Conservation (phyloP, 345 rosid species). For the Garcia nutans region DNA sequence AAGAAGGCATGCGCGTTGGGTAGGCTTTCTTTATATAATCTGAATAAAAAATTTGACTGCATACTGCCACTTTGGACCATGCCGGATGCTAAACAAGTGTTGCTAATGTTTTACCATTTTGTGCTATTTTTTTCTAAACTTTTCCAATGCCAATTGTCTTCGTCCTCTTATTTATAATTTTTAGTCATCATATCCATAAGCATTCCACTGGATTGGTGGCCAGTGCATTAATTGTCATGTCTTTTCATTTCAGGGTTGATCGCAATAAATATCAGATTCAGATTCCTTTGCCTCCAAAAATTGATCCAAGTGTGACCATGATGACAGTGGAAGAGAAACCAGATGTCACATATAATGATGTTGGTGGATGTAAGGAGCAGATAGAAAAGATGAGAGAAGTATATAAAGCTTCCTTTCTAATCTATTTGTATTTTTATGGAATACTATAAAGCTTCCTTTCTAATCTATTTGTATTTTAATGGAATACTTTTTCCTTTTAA, state of each 20-base stretch:
- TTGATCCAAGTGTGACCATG: conserved; percentile 99
- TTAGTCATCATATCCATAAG: not conserved
- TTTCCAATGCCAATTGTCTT: not conserved
- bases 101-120: not conserved
- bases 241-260: conserved; percentile 63
- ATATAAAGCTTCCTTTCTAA: conserved; percentile 17
- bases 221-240: not conserved
- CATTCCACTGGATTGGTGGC: not conserved
- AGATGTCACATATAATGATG: conserved; percentile 96
- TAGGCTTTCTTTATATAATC: conserved; percentile 27
- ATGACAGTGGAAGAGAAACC: conserved; percentile 99
- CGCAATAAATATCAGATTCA: conserved; percentile 96
- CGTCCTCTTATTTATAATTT: not conserved
- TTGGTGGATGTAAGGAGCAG: conserved; percentile 98
- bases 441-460: too few species aligned
- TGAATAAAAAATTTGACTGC: not conserved
- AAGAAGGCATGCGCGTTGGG: conserved; percentile 99
- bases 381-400: conserved; percentile 98
- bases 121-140: not conserved
- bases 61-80: not conserved
- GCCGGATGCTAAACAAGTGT: not conserved
- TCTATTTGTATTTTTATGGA: not conserved
- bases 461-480: too few species aligned
- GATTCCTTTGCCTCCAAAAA: conserved; percentile 96
- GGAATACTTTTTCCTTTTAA: not conserved